Conservation (phyloP, 164 flowering plant genomes). For the Amborella trichopoda region DNA sequence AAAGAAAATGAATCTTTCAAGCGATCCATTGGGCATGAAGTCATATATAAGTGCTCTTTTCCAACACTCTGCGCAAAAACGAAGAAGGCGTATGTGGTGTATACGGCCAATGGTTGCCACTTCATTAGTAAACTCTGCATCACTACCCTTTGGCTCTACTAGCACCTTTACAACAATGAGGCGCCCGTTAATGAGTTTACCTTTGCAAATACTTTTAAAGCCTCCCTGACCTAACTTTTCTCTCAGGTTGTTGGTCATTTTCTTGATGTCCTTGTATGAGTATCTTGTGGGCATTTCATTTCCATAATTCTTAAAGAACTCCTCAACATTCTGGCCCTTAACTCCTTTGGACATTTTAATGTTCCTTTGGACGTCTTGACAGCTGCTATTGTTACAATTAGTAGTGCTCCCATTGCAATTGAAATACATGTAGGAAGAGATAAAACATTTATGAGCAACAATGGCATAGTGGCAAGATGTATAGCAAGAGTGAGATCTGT, state of each 20-base stretch:
- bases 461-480: too few relatives aligned
- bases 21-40: constrained; percentile 7
- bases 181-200: constrained; percentile 20
- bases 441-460: too few relatives aligned
- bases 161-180: constrained; percentile 30
- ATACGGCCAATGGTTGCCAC: constrained; percentile 4
- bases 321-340: too few relatives aligned
- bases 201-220: constrained; percentile 33
- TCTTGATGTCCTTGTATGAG: constrained; percentile 19
- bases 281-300: too few relatives aligned
- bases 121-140: constrained; percentile 7
- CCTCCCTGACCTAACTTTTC: constrained; percentile 35
- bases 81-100: constrained; percentile 5
- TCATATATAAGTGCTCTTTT: constrained; percentile 6
- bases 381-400: too few relatives aligned
- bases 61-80: constrained; percentile 4
- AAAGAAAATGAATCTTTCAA: constrained; percentile 3
- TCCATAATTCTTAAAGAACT: too few relatives aligned
- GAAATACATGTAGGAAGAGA: too few relatives aligned
- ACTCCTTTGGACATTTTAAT: too few relatives aligned
- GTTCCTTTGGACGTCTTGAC: too few relatives aligned
- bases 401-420: too few relatives aligned
- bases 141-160: constrained; percentile 7
- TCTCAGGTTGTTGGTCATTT: constrained; percentile 23
- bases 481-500: too few relatives aligned